Evolutionary conservation across 1,284 basidiomycete genomes (phyloP).

Genomic region (Spongispora temasekensis): DNA sequence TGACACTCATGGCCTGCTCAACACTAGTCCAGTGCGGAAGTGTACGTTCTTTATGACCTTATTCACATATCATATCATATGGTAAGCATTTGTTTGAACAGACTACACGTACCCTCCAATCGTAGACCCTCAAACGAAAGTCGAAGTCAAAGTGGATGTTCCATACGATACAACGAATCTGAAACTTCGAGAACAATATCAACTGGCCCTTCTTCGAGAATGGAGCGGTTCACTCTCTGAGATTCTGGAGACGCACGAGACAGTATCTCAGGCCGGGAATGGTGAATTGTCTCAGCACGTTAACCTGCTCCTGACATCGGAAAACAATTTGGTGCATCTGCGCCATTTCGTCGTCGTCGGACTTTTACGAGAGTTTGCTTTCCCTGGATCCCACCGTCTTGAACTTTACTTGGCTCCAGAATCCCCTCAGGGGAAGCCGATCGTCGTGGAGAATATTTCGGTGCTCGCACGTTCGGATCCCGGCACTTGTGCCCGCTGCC

Average conservation of each 20-base stretch:
- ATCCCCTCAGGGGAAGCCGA: not conserved
- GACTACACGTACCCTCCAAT: conserved; percentile 23
- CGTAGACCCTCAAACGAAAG: conserved; percentile 4
- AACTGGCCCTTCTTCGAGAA: conserved; percentile 4
- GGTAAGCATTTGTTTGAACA: not conserved
- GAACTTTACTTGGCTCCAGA: conserved; percentile 16
- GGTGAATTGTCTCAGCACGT: not conserved
- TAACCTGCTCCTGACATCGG: conserved; percentile 12
- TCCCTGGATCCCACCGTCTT: conserved; percentile 19
- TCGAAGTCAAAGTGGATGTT: conserved; percentile 14
- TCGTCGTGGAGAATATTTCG: conserved; percentile 18
- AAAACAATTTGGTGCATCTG: not conserved
- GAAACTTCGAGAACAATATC: conserved; percentile 15
- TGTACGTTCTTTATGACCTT: conserved; percentile 2
- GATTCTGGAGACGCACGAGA: not conserved
- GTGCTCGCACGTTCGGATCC: conserved; percentile 14
- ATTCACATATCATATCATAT: not conserved
- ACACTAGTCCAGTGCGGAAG: not conserved
- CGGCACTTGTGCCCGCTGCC: conserved; percentile 11
- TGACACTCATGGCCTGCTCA: conserved; percentile 5
- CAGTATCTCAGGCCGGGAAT: not conserved
- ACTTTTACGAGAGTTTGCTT: conserved; percentile 21
- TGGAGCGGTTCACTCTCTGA: not conserved
- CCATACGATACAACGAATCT: conserved; percentile 12
- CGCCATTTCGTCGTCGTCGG: conserved; percentile 12